Conservation (phyloP, 2,329 filamentous ascomycete genomes). For the Sclerotinia trifoliorum region DNA sequence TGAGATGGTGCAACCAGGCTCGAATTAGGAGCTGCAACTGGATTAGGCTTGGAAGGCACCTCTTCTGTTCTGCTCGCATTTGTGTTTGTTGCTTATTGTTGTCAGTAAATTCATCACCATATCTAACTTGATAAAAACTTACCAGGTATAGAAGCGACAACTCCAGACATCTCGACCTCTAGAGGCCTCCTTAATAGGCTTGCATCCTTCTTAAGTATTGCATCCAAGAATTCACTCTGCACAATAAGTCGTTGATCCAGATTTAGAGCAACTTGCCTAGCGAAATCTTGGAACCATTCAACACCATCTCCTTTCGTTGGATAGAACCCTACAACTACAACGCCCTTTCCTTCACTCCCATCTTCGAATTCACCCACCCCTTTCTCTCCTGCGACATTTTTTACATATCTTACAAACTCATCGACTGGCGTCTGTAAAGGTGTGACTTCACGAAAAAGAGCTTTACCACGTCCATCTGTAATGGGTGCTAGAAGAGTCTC, state of each 20-base stretch:
- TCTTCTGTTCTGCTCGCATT: background rate
- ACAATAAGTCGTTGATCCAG: constrained; percentile 81
- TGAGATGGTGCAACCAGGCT: background rate
- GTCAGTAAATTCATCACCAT: constrained; percentile 3
- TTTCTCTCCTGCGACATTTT: constrained; percentile 71
- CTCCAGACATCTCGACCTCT: constrained; percentile 47
- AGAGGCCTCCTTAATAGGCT: constrained; percentile 68
- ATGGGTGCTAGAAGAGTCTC: constrained; percentile 73
- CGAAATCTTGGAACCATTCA: constrained; percentile 69
- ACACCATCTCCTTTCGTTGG: constrained; percentile 53
- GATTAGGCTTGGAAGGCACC: background rate
- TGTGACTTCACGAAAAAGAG: constrained; percentile 62
- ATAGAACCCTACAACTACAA: constrained; percentile 75
- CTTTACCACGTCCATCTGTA: constrained; percentile 79
- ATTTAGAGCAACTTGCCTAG: constrained; percentile 65
- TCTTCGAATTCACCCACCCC: constrained; percentile 63
- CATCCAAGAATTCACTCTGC: constrained; percentile 89
- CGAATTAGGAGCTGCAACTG: constrained; percentile 14
- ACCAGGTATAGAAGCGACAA: constrained; percentile 35
- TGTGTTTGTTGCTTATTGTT: constrained; percentile 26
- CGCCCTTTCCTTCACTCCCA: constrained; percentile 64
- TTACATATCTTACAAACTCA: constrained; percentile 77
- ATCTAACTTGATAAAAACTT: constrained; percentile 18
- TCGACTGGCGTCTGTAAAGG: constrained; percentile 65
- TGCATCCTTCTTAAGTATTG: constrained; percentile 79